These are phyloP conservation scores for Aethionema arabicum DNA, from an alignment of 345 rosid genomes.

Conservation along the genomic window DNA sequence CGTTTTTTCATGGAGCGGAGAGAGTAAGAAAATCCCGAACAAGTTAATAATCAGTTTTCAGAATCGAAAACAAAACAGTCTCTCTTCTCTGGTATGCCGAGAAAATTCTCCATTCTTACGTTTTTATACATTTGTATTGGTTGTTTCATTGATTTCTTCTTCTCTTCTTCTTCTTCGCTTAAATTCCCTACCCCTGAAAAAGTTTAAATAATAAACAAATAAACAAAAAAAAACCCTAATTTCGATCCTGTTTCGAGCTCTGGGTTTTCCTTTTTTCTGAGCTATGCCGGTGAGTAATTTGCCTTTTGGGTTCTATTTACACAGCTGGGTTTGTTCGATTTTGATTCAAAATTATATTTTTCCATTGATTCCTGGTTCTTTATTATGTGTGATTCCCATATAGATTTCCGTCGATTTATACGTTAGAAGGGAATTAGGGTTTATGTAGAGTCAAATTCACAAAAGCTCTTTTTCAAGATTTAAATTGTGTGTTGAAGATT, in stretches of 20 bases:
- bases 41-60: conserved; percentile 21
- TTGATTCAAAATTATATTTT: conserved; percentile 25
- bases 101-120: conserved; percentile 34
- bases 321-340: conserved; percentile 12
- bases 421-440: too few species aligned
- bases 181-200: conserved; percentile 28
- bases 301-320: conserved; percentile 21
- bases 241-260: conserved; percentile 28
- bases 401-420: not conserved
- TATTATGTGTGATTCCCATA: not conserved
- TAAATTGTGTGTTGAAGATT: too few species aligned
- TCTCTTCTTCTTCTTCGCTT: conserved; percentile 24
- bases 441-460: too few species aligned
- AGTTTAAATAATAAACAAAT: too few species aligned
- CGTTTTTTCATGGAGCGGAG: conserved; percentile 27
- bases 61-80: conserved; percentile 40
- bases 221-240: conserved; percentile 35
- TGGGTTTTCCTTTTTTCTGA: conserved; percentile 36
- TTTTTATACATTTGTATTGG: conserved; percentile 41
- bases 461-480: too few species aligned
- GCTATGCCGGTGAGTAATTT: conserved; percentile 39
- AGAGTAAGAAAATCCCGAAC: conserved; percentile 28
- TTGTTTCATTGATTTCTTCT: conserved; percentile 36
- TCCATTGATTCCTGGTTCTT: conserved; percentile 16
- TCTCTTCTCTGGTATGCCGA: conserved; percentile 44